Base-by-base conservation (phyloP, 306 rosid species). In the Hippophae rhamnoides region DNA sequence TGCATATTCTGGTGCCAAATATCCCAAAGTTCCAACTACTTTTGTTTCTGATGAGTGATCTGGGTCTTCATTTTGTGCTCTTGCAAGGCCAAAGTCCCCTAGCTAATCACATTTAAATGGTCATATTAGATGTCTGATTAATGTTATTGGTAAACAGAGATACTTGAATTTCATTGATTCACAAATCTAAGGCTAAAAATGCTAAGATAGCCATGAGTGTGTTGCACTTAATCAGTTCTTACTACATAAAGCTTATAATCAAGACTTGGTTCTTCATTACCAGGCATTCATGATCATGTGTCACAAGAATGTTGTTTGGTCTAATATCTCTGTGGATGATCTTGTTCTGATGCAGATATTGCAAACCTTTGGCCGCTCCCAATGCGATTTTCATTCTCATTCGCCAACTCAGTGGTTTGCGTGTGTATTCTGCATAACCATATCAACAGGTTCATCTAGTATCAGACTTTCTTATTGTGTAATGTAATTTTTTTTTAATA, bases 1-100 rank as follows among this genome's bases (percentile, higher is more conserved):
- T 23, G 89, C 94, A 76, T 90, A 90, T 76, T 90, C 97, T 43
- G 97, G 97, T 56, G 95, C 95, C 73, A 90, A 48, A 72, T 90
- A 90, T 67, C 97, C 97, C 61, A 83, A 66, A 10, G 90, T 74
- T 67, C 97, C 97, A 31, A 90, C 85, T 44, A 87, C 85, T 64
- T 79, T 79, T 0, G 94, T 84, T 7, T 76, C 86, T 51, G 78
- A 58, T 6, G 87, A 72, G 26, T 60, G 79, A 66, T 70, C 75
- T 0, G 80, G 38, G 65, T 85, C 74, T 54, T 72, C 76, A 47
- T 63, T 68, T 65, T 82, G 89, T 43, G 65, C 78, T 74, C 84
- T 81, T 57, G 97, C 95, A 38, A 90, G 78, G 10, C 97, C 97
- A 62, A 90, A 90, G 70, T 90, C 95, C 64, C 97, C 97, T 27